Percentiles rank a stretch among this genome's conserved stretches.
These are phyloP conservation scores for Turnera subulata DNA, from an alignment of 345 rosid genomes.

Conservation along the genomic window DNA sequence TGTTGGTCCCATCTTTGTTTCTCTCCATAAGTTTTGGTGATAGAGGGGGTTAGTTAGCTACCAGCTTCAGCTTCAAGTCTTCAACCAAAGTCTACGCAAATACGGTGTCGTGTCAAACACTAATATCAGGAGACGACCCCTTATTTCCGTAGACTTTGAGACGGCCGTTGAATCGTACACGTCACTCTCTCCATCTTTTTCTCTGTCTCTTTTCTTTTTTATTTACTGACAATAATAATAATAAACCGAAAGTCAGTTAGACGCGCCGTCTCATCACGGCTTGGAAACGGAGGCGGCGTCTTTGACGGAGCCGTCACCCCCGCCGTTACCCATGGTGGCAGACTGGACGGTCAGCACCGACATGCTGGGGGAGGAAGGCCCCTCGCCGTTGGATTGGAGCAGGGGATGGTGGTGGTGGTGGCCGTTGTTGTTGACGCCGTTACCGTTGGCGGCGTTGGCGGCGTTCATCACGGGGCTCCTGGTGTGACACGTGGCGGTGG, in stretches of 20 bases:
- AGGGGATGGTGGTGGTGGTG: constrained; percentile 16
- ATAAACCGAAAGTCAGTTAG: constrained; percentile 7
- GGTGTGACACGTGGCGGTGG: constrained; percentile 52
- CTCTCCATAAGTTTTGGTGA: neutral
- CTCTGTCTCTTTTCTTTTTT: neutral
- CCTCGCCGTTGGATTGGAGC: constrained; percentile 40
- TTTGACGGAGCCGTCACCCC: constrained; percentile 40
- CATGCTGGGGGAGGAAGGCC: constrained; percentile 67
- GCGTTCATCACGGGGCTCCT: constrained; percentile 32
- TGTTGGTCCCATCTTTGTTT: neutral
- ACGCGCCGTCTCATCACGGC: constrained; percentile 47
- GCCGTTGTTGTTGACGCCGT: constrained; percentile 2
- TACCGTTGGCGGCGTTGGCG: no score
- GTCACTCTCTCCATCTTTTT: constrained; percentile 8
- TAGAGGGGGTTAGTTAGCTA: constrained; percentile 12
- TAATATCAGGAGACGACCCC: constrained; percentile 1
- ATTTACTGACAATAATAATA: neutral
- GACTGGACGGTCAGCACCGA: constrained; percentile 79
- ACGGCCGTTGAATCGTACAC: constrained; percentile 17
- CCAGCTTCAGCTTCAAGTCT: no score
- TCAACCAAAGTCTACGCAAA: constrained; percentile 35
- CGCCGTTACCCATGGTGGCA: constrained; percentile 42
- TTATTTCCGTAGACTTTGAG: constrained; percentile 39
- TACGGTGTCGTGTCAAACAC: constrained; percentile 41
- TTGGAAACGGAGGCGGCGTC: constrained; percentile 68